Base-by-base conservation (phyloP, 495 filamentous ascomycete species). In the Cetradonia linearis region DNA sequence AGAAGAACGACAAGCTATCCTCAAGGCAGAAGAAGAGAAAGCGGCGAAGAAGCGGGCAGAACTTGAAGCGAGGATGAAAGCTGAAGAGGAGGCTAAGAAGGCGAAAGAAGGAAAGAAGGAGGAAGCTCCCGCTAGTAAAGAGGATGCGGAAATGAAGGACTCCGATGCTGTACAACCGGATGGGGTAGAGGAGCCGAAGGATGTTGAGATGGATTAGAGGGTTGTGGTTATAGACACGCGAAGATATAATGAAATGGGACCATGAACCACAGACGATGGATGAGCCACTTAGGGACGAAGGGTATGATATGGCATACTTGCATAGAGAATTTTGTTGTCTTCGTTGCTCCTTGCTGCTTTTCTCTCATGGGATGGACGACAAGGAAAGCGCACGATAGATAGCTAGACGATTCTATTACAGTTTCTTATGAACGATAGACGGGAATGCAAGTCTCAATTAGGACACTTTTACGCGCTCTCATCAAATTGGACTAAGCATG, bases 11-110 rank as follows among this genome's bases (percentile, higher is more conserved):
- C 83, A 90, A 68, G 87, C 85, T 10, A 68, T 86, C 28, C 82
- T 82, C 67, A 84, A 87, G 67, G 83, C 78, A 46, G 80, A 89
- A 62, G 89, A 96, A 66, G 91, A 94, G 68, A 87, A 86, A 58
- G 83, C 84, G 60, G 86, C 89, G 8, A 84, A 85, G 72, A 92
- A 91, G 77, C 84, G 84, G 56, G 83, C 83, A 55, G 86, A 86
- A 69, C 77, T 87, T 66, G 87, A 84, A 33, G 75, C 79, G 58
- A 79, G 78, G 77, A 79, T 80, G 69, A 75, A 74, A 62, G 77
- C 74, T 8, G 77, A 79, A 59, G 77, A 80, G 59, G 77, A 77
- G 53, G 70, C 71, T 55, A 76, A 78, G 70, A 78, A 77, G 72
- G 76, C 75, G 36, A 71, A 72, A 30, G 78, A 78, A 60, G 71